Percentiles rank a stretch among this genome's conserved stretches.
Conservation (phyloP, 2,329 filamentous ascomycete species). For the Fusarium continuum region DNA sequence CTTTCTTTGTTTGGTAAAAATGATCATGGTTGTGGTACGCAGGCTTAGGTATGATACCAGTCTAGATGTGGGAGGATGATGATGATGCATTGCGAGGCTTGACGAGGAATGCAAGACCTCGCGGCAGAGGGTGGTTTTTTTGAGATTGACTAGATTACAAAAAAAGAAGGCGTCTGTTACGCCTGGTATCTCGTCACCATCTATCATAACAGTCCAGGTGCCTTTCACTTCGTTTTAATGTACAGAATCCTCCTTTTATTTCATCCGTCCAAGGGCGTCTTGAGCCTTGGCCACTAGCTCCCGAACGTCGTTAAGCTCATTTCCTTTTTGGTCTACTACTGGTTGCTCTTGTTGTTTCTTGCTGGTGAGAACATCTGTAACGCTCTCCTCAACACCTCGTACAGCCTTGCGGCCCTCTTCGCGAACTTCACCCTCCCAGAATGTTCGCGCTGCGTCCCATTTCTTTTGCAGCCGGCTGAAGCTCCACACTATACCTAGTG, state of each 20-base stretch:
- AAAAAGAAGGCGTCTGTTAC: slow-evolving; percentile 41
- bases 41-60: slow-evolving; percentile 40
- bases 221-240: slow-evolving; percentile 30
- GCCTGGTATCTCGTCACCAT: slow-evolving; percentile 44
- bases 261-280: slow-evolving; percentile 58
- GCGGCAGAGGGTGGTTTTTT: slow-evolving; percentile 40
- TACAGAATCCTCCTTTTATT: slow-evolving; percentile 48
- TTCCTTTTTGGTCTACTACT: slow-evolving; percentile 35
- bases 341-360: slow-evolving; percentile 36
- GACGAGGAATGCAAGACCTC: slow-evolving; percentile 9
- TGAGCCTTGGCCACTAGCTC: slow-evolving; percentile 60
- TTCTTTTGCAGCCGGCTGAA: slow-evolving; percentile 67
- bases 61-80: slow-evolving; percentile 46
- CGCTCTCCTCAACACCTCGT: slow-evolving; percentile 62
- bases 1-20: slow-evolving; percentile 22
- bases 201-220: slow-evolving; percentile 26
- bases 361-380: slow-evolving; percentile 57
- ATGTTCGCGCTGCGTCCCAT: slow-evolving; percentile 68
- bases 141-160: slow-evolving; percentile 45
- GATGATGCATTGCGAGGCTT: slow-evolving; percentile 16
- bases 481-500: slow-evolving; percentile 68
- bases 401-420: slow-evolving; percentile 73
- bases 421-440: slow-evolving; percentile 73
- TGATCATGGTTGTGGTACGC: slow-evolving; percentile 17
- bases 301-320: slow-evolving; percentile 53